Base-by-base conservation (phyloP, 352 stramenopile species). In the Globisporangium cederbergense region DNA sequence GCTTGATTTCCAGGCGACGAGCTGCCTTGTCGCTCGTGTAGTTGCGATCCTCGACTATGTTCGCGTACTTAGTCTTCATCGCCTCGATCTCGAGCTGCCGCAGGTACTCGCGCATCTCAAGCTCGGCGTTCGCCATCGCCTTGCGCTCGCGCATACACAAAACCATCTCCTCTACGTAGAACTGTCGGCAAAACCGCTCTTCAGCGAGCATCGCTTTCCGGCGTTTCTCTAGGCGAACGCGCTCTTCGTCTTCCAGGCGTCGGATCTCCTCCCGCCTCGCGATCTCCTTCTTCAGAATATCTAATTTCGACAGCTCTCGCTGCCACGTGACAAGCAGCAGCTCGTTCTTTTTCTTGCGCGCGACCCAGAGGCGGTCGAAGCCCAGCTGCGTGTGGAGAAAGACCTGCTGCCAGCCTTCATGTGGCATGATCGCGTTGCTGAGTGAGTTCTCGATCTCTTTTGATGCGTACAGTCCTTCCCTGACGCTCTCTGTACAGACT, bases 51-150 rank as follows among this genome's bases (percentile, higher is more conserved):
- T 87, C 79, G 3, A 87, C 51, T 73, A 90, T 83, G 47, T 85
- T 77, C 3, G 84, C 73, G 52, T 91, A 93, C 50, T 91, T 91
- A 0, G 79, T 77, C 47, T 92, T 88, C 79, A 90, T 89, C 0
- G 73, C 72, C 55, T 93, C 81, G 0, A 90, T 34, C 56, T 90
- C 79, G 5, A 91, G 58, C 62, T 81, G 77, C 0, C 85, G 76
- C 18, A 89, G 34, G 53, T 90, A 88, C 20, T 92, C 82, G 10
- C 70, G 72, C 83, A 89, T 91, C 49, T 92, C 85, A 10, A 81
- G 65, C 52, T 93, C 84, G 0, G 78, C 73, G 9, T 50, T 79
- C 0, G 81, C 76, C 81, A 93, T 91, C 4, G 68, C 66, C 43
- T 91, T 90, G 16, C 80, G 68, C 56, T 93, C 85, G 20, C 68